These are phyloP conservation scores for Alternaria metachromatica DNA, from an alignment of 2,329 filamentous ascomycete species.

Conservation along the genomic window DNA sequence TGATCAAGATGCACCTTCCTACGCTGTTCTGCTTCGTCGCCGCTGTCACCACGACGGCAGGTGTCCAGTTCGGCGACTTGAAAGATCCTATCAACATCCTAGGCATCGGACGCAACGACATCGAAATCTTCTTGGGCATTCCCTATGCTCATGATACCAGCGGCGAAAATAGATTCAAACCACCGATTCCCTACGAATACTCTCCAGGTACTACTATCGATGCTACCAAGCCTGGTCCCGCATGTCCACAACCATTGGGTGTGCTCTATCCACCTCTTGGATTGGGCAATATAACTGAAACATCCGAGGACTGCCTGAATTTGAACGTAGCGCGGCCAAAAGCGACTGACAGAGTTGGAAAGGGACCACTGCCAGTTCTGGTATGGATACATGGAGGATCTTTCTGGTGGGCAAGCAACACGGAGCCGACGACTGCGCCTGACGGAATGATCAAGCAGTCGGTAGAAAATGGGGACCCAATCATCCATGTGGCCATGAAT, in stretches of 20 bases:
- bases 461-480: slow-evolving; percentile 50
- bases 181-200: slow-evolving; percentile 49
- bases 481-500: slow-evolving; percentile 48
- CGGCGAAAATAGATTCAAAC: slow-evolving; percentile 56
- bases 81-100: slow-evolving; percentile 49
- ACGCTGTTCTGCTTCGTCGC: slow-evolving; percentile 11
- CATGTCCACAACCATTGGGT: slow-evolving; percentile 54
- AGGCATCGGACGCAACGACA: slow-evolving; percentile 53
- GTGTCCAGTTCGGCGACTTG: slow-evolving; percentile 4
- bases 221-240: slow-evolving; percentile 52
- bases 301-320: slow-evolving; percentile 65
- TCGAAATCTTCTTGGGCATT: slow-evolving; percentile 59
- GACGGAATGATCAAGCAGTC: slow-evolving; percentile 58
- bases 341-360: slow-evolving; percentile 37
- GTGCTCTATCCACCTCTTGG: slow-evolving; percentile 36
- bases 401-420: slow-evolving; percentile 47
- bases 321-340: slow-evolving; percentile 65
- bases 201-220: slow-evolving; percentile 44
- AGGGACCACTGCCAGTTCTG: slow-evolving; percentile 58
- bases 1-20: slow-evolving; percentile 7
- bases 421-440: slow-evolving; percentile 49
- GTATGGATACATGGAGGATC: slow-evolving; percentile 65
- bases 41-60: slow-evolving; percentile 10
- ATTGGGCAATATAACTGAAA: slow-evolving; percentile 44
- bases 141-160: slow-evolving; percentile 57